Evolutionary conservation across 2,329 filamentous ascomycete species (phyloP).

Genomic region (Fusarium caatingaense): DNA sequence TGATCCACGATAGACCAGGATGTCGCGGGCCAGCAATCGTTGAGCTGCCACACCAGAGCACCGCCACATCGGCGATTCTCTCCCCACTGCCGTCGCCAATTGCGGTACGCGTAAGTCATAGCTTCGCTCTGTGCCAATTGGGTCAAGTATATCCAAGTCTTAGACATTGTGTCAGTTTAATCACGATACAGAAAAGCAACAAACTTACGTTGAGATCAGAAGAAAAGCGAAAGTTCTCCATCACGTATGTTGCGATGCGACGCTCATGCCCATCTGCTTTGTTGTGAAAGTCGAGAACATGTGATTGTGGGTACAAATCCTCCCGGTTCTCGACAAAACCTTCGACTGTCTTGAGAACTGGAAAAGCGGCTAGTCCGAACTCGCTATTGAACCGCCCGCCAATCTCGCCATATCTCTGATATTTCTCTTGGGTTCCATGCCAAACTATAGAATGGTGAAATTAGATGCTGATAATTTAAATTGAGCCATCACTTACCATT

Average conservation of each 20-base stretch:
- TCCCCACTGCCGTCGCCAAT: conserved; percentile 73
- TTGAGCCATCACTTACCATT: background rate
- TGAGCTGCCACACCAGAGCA: conserved; percentile 75
- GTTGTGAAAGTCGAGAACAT: conserved; percentile 84
- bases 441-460: conserved; percentile 61
- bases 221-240: conserved; percentile 75
- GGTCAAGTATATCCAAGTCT: conserved; percentile 66
- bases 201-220: conserved; percentile 48
- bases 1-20: conserved; percentile 1
- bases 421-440: conserved; percentile 77
- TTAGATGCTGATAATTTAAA: no score
- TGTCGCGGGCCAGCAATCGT: conserved; percentile 62
- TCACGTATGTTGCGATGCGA: conserved; percentile 78
- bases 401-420: conserved; percentile 78
- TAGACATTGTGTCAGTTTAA: fast-evolving
- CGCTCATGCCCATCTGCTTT: conserved; percentile 83
- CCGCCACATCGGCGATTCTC: conserved; percentile 64
- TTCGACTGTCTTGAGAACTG: conserved; percentile 76
- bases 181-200: background rate
- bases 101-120: conserved; percentile 62
- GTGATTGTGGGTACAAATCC: conserved; percentile 73
- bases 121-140: conserved; percentile 66
- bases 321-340: conserved; percentile 67
- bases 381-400: conserved; percentile 82
- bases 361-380: conserved; percentile 75